phyloP scores from a whole-genome alignment of 179 eudicot species.

The Pouteria campechiana region DNA sequence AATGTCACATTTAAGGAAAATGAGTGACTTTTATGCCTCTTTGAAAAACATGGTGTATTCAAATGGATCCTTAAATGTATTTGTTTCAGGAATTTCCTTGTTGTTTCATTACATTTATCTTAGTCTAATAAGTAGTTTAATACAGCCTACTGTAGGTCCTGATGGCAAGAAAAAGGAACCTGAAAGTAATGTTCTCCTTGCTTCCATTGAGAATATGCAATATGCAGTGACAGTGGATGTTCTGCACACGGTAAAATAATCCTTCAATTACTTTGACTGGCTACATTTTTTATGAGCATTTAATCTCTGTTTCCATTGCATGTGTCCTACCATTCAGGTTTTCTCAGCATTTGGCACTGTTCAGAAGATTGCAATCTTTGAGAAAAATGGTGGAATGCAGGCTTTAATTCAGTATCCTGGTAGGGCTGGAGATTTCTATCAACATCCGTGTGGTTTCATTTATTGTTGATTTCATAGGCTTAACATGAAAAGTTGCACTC shows the following conservation, averaged over 20 bases:
- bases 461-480: no score
- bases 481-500: no score
- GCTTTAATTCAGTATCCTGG: constrained; percentile 75
- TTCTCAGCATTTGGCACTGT: constrained; percentile 68
- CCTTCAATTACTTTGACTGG: background rate
- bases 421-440: no score
- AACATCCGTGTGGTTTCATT: no score
- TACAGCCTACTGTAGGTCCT: constrained; percentile 53
- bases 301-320: background rate
- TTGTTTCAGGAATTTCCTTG: background rate
- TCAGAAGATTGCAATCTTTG: constrained; percentile 71
- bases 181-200: constrained; percentile 70
- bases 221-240: constrained; percentile 71
- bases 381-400: constrained; percentile 72
- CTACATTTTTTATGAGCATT: background rate
- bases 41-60: no score
- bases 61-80: no score
- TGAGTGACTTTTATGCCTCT: no score
- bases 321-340: constrained; percentile 22
- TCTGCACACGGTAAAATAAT: constrained; percentile 49
- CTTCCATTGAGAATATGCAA: constrained; percentile 68
- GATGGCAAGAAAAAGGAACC: constrained; percentile 55
- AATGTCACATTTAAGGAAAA: no score
- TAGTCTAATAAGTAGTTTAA: constrained; percentile 4
- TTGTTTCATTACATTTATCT: background rate